These are phyloP conservation scores for Phytophthora chlamydospora DNA, from an alignment of 352 stramenopile genomes.

Conservation along the genomic window DNA sequence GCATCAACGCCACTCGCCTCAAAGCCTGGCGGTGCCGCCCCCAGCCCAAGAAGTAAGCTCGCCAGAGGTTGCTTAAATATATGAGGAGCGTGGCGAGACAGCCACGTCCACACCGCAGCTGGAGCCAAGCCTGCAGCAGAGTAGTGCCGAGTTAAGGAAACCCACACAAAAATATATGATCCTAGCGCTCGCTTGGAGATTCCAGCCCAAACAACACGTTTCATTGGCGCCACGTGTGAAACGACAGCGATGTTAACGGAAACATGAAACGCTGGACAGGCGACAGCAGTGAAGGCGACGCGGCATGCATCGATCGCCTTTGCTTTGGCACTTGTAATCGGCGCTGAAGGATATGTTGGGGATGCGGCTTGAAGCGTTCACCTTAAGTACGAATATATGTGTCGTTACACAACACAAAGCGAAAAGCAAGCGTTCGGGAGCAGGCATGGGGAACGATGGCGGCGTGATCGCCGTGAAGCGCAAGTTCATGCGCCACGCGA, in stretches of 20 bases:
- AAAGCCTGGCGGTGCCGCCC: constrained; percentile 91
- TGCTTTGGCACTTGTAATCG: too few relatives aligned
- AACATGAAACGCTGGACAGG: background rate
- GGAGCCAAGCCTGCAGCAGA: constrained; percentile 14
- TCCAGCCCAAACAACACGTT: background rate
- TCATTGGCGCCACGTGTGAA: background rate
- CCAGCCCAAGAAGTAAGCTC: constrained; percentile 54
- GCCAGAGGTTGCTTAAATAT: constrained; percentile 32
- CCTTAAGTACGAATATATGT: background rate
- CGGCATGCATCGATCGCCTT: background rate
- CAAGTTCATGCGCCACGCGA: constrained; percentile 93
- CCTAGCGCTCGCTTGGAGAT: constrained; percentile 18
- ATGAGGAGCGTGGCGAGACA: constrained; percentile 20
- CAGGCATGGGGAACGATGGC: constrained; percentile 91
- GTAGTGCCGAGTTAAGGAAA: constrained; percentile 23
- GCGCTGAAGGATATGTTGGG: too few relatives aligned
- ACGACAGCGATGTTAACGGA: background rate
- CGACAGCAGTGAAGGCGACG: background rate
- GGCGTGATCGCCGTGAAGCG: constrained; percentile 94
- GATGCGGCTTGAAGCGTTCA: too few relatives aligned
- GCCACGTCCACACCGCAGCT: constrained; percentile 2
- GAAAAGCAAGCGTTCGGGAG: background rate
- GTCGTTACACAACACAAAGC: background rate
- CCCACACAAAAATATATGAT: constrained; percentile 37
- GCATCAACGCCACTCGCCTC: constrained; percentile 97